A percentile compares a stretch with the other conserved stretches of the same genome.
These are phyloP conservation scores for Coemansia sp. DNA, from an alignment of 192 early-diverging fungal genomes.

Conservation along the genomic window DNA sequence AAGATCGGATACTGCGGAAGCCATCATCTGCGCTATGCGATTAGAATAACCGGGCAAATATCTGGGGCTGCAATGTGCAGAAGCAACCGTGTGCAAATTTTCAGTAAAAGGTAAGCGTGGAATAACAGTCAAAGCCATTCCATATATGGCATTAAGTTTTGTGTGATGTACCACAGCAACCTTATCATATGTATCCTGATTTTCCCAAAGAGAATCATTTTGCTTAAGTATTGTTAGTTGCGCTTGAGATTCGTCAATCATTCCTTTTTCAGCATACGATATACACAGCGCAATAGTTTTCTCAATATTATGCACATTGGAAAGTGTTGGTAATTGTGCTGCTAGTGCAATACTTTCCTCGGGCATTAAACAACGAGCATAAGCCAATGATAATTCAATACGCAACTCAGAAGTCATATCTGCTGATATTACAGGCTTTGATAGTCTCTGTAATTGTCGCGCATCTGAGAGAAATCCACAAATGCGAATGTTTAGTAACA, in stretches of 20 bases:
- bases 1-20: background rate
- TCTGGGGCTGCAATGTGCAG: slow-evolving; percentile 16
- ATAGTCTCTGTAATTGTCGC: background rate
- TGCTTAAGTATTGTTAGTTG: background rate
- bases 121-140: slow-evolving; percentile 20
- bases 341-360: slow-evolving; percentile 3
- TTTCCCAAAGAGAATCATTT: slow-evolving; percentile 6
- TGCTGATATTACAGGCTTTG: background rate
- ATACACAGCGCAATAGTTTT: slow-evolving; percentile 18
- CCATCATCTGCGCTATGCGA: slow-evolving; percentile 3
- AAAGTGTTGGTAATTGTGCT: background rate
- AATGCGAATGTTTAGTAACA: slow-evolving; percentile 19
- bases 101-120: slow-evolving; percentile 40
- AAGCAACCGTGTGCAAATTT: slow-evolving; percentile 36
- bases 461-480: slow-evolving; percentile 32
- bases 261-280: slow-evolving; percentile 24
- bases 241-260: slow-evolving; percentile 10
- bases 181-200: slow-evolving; percentile 9
- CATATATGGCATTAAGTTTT: slow-evolving; percentile 17
- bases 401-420: background rate
- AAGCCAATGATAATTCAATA: slow-evolving; percentile 28
- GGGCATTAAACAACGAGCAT: slow-evolving; percentile 36
- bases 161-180: background rate
- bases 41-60: slow-evolving; percentile 5
- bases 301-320: slow-evolving; percentile 19